Evolutionary conservation across 2,329 filamentous ascomycete species (phyloP).

Genomic region (Hypoxylon sp.): DNA sequence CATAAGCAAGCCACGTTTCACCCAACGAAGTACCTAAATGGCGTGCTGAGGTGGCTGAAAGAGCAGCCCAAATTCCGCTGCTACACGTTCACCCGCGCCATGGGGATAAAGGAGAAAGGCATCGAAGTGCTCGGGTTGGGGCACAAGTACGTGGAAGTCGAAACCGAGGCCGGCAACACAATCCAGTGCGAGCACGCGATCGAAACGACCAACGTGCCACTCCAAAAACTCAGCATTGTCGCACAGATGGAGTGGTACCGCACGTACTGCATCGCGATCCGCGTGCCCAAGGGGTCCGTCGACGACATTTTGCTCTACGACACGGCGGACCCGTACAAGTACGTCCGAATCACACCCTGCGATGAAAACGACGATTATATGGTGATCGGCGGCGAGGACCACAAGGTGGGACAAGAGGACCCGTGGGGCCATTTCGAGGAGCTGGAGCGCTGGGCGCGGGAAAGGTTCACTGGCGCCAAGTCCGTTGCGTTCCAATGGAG

Average conservation of each 20-base stretch:
- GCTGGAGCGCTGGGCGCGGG: constrained; percentile 67
- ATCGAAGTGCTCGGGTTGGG: constrained; percentile 61
- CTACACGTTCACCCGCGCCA: constrained; percentile 66
- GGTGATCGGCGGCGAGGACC: constrained; percentile 69
- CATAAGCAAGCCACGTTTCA: constrained; percentile 68
- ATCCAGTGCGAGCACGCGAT: constrained; percentile 65
- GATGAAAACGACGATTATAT: constrained; percentile 69
- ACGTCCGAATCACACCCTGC: constrained; percentile 67
- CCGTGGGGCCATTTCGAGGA: constrained; percentile 63
- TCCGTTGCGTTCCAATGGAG: constrained; percentile 70
- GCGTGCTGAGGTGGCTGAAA: constrained; percentile 66
- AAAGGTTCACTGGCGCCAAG: constrained; percentile 66
- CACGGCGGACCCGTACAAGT: constrained; percentile 68
- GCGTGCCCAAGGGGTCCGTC: constrained; percentile 65
- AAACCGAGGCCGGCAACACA: constrained; percentile 62
- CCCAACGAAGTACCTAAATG: constrained; percentile 69
- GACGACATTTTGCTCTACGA: constrained; percentile 71
- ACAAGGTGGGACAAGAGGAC: constrained; percentile 70
- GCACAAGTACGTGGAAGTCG: constrained; percentile 62
- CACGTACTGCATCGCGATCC: constrained; percentile 70
- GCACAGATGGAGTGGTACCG: constrained; percentile 67
- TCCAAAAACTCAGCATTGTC: constrained; percentile 69
- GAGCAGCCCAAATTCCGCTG: constrained; percentile 67
- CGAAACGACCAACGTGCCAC: constrained; percentile 68
- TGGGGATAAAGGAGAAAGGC: constrained; percentile 64